Conservation (phyloP, 768 basidiomycete genomes). For the Lactifluus pinguis region DNA sequence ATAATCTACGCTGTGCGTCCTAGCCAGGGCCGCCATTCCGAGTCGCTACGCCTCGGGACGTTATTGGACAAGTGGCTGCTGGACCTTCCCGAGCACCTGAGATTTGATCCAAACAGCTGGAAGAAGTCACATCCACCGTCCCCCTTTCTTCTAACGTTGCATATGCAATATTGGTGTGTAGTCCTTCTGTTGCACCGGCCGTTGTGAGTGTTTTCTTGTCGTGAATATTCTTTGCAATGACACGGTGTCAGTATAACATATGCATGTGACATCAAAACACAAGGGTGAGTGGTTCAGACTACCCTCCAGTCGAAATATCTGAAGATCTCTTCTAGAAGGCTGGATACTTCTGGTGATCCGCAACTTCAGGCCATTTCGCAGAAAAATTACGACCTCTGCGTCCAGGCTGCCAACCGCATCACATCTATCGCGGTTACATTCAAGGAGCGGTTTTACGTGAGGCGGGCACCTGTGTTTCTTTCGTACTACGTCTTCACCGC, state of each 20-base stretch:
- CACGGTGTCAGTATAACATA: conserved; percentile 26
- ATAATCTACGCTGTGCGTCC: conserved; percentile 60
- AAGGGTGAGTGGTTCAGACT: conserved; percentile 19
- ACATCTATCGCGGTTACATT: conserved; percentile 57
- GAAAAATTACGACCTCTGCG: conserved; percentile 65
- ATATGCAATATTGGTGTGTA: conserved; percentile 84
- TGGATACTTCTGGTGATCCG: conserved; percentile 37
- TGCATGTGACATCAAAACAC: conserved; percentile 14
- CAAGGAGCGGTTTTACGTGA: conserved; percentile 51
- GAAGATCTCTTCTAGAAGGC: not conserved
- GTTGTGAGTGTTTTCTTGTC: conserved; percentile 43
- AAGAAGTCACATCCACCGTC: conserved; percentile 36
- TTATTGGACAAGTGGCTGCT: conserved; percentile 67
- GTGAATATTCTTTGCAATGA: not conserved
- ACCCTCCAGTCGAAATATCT: not conserved
- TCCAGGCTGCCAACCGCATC: conserved; percentile 71
- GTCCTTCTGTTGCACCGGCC: conserved; percentile 68
- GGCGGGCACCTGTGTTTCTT: conserved; percentile 57
- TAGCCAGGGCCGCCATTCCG: conserved; percentile 44
- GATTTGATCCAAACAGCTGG: conserved; percentile 41
- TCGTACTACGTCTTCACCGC: conserved; percentile 77
- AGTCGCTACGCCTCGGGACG: conserved; percentile 49
- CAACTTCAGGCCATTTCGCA: conserved; percentile 47
- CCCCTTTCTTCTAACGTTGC: conserved; percentile 63
- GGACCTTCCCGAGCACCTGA: conserved; percentile 58